These are phyloP conservation scores for Adiantum capillusveneris DNA, from an alignment of 75 land plant genomes.

Conservation along the genomic window DNA sequence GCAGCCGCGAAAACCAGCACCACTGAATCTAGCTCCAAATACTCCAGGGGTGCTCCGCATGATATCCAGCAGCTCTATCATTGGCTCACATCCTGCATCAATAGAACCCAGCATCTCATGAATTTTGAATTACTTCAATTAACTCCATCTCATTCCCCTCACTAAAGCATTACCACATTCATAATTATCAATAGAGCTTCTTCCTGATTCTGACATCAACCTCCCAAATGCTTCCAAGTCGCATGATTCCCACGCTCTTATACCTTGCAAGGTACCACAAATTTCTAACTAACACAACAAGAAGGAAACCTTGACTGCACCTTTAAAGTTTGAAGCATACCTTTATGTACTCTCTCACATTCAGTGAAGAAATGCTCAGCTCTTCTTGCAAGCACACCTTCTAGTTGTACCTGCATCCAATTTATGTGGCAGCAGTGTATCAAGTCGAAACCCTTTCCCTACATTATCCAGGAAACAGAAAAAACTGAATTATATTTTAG, in stretches of 20 bases:
- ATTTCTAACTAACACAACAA: too few relatives aligned
- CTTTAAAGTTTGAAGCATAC: conserved; percentile 7
- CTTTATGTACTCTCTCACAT: conserved; percentile 50
- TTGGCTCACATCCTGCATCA: conserved; percentile 61
- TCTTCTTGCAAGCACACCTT: conserved; percentile 46
- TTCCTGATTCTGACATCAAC: conserved; percentile 62
- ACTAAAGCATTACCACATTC: conserved; percentile 51
- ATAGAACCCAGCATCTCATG: neutral
- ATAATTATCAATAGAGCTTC: conserved; percentile 75
- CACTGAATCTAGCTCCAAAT: conserved; percentile 91
- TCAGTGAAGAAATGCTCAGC: conserved; percentile 83
- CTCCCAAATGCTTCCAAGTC: conserved; percentile 53
- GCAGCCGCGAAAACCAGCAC: conserved; percentile 97
- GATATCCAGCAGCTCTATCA: conserved; percentile 72
- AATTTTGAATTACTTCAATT: neutral
- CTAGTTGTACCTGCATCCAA: conserved; percentile 34
- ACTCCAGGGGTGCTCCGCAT: conserved; percentile 81
- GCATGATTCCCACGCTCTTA: conserved; percentile 58
- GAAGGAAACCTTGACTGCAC: neutral
- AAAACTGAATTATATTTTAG: neutral
- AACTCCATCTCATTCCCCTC: too few relatives aligned
- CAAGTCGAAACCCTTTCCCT: too few relatives aligned
- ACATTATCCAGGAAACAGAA: too few relatives aligned
- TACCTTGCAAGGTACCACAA: conserved; percentile 29
- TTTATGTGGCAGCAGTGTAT: neutral